phyloP scores from a whole-genome alignment of 768 basidiomycete genomes.

The Phaeolepiota aurea region DNA sequence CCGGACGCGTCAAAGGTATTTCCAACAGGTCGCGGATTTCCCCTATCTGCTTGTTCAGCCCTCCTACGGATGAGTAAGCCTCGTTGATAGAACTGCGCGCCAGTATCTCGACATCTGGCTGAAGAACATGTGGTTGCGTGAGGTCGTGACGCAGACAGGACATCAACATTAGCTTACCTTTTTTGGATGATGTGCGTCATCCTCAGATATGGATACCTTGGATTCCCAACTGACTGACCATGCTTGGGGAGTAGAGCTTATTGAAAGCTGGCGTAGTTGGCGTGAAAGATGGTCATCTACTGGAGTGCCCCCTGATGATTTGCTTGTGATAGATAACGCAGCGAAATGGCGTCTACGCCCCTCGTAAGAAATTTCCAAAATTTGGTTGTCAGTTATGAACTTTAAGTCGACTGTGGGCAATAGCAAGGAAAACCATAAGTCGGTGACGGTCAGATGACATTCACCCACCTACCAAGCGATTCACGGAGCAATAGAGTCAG shows the following conservation, averaged over 20 bases:
- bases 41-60: slow-evolving; percentile 78
- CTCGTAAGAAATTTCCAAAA: slow-evolving; percentile 59
- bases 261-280: slow-evolving; percentile 34
- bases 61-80: slow-evolving; percentile 83
- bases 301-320: slow-evolving; percentile 11
- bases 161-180: slow-evolving; percentile 27
- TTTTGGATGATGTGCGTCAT: slow-evolving; percentile 10
- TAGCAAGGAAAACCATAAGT: background rate
- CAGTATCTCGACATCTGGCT: slow-evolving; percentile 41
- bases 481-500: slow-evolving; percentile 59
- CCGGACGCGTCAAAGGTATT: slow-evolving; percentile 22
- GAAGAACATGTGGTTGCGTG: slow-evolving; percentile 9
- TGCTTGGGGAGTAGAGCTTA: slow-evolving; percentile 30
- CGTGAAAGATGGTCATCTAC: slow-evolving; percentile 25
- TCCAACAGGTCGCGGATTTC: slow-evolving; percentile 47
- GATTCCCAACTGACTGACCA: slow-evolving; percentile 72
- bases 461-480: slow-evolving; percentile 43
- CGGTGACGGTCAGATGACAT: too few relatives aligned
- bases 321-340: slow-evolving; percentile 36
- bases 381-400: slow-evolving; percentile 54
- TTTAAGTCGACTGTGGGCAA: slow-evolving; percentile 55
- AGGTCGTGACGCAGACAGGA: background rate
- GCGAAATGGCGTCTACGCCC: slow-evolving; percentile 47
- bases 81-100: slow-evolving; percentile 32
- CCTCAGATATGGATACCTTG: slow-evolving; percentile 33